These are phyloP conservation scores for Mycena haematopus DNA, from an alignment of 768 basidiomycete species.

Conservation along the genomic window DNA sequence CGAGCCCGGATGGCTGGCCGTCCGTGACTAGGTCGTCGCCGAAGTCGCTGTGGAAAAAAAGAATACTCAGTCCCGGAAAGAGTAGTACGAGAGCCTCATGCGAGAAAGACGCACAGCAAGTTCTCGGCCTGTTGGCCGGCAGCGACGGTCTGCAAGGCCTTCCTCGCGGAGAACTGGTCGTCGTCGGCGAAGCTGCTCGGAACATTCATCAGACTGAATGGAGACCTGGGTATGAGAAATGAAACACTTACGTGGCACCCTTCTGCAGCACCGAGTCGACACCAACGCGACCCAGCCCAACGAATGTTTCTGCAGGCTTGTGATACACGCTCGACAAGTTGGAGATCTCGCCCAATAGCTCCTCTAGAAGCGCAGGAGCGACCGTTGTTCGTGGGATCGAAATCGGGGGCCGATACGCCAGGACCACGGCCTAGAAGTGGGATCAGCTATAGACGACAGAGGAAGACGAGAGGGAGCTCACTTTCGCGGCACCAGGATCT, in stretches of 20 bases:
- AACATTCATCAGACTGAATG: background rate
- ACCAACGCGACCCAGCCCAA: constrained; percentile 88
- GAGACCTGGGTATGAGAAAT: no score
- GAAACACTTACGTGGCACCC: constrained; percentile 54
- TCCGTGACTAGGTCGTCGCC: constrained; percentile 72
- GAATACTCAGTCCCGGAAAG: background rate
- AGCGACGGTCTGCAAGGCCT: constrained; percentile 88
- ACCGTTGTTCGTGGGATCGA: constrained; percentile 92
- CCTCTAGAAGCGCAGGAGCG: constrained; percentile 85
- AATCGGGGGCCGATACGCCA: constrained; percentile 92
- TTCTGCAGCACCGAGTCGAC: constrained; percentile 75
- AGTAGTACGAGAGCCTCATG: background rate
- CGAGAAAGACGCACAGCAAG: constrained; percentile 60
- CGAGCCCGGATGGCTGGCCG: constrained; percentile 75
- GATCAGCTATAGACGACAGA: background rate
- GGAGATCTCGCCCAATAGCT: constrained; percentile 89
- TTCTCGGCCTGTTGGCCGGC: constrained; percentile 95
- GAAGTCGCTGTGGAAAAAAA: constrained; percentile 63
- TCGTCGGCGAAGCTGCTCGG: constrained; percentile 37
- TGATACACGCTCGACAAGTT: constrained; percentile 95
- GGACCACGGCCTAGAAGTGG: constrained; percentile 71
- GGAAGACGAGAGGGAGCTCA: constrained; percentile 34
- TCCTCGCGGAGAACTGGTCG: constrained; percentile 76
- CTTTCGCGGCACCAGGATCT: constrained; percentile 97
- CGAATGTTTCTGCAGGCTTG: constrained; percentile 95